phyloP scores from a whole-genome alignment of 805 yeast species.

The Danielozyma ontarioensis region DNA sequence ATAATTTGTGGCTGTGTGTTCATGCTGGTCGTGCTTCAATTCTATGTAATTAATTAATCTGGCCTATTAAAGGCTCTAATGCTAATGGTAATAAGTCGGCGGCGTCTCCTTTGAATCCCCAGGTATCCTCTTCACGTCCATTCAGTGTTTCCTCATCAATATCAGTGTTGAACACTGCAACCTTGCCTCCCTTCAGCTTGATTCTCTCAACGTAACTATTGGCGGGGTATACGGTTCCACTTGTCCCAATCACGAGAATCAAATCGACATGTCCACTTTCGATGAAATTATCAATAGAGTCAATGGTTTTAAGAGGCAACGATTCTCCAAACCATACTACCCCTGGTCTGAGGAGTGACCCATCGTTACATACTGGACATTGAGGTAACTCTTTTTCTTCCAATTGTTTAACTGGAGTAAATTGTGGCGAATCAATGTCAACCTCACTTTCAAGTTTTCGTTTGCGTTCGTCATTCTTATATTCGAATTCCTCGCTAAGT shows the following conservation, averaged over 20 bases:
- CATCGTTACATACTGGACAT: slow-evolving; percentile 71
- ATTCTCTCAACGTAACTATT: slow-evolving; percentile 85
- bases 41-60: too few relatives aligned
- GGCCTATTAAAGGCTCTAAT: slow-evolving; percentile 44
- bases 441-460: slow-evolving; percentile 7
- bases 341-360: slow-evolving; percentile 69
- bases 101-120: slow-evolving; percentile 82
- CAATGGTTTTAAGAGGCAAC: slow-evolving; percentile 58
- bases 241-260: slow-evolving; percentile 79
- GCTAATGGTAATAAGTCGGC: slow-evolving; percentile 65
- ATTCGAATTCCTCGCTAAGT: slow-evolving; percentile 37
- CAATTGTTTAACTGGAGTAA: slow-evolving; percentile 45
- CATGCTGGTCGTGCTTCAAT: too few relatives aligned
- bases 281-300: slow-evolving; percentile 67
- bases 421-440: slow-evolving; percentile 34
- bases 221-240: slow-evolving; percentile 87
- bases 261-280: slow-evolving; percentile 56
- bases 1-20: too few relatives aligned
- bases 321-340: slow-evolving; percentile 96
- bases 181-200: slow-evolving; percentile 65
- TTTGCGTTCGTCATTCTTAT: slow-evolving; percentile 12
- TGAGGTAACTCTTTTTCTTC: slow-evolving; percentile 54
- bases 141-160: slow-evolving; percentile 41
- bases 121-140: slow-evolving; percentile 40
- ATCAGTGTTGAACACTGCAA: slow-evolving; percentile 79